These are phyloP conservation scores for Auriscalpium microsporum DNA, from an alignment of 768 basidiomycete species.

Conservation along the genomic window DNA sequence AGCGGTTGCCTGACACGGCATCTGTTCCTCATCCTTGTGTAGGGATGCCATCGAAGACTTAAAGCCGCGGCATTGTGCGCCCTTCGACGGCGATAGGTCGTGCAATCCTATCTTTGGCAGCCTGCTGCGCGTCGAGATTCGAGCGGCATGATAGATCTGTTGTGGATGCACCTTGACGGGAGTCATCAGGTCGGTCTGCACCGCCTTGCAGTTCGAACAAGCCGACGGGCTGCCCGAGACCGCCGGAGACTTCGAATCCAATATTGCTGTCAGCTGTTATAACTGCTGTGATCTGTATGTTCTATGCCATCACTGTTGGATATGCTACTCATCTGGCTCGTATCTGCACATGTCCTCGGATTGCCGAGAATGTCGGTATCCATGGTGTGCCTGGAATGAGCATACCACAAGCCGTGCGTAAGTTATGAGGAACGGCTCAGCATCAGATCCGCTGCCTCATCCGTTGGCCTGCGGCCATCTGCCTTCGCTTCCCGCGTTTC, in stretches of 20 bases:
- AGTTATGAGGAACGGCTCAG: neutral
- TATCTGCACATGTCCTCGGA: neutral
- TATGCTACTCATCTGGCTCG: neutral
- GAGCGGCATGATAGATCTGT: neutral
- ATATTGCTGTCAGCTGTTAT: neutral
- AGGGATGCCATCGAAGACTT: neutral
- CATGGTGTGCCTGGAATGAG: neutral
- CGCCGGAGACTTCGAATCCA: too few species aligned
- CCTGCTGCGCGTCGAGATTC: neutral
- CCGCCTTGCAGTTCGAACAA: neutral
- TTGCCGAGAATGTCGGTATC: neutral
- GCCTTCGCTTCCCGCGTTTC: too few species aligned
- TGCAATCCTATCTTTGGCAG: neutral
- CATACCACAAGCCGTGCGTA: neutral
- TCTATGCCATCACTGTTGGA: neutral
- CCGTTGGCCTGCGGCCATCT: too few species aligned
- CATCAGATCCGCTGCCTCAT: neutral
- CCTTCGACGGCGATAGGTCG: neutral
- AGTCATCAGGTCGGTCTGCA: neutral
- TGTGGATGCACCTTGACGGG: neutral
- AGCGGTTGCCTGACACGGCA: neutral
- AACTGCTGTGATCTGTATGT: neutral
- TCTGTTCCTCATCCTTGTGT: neutral
- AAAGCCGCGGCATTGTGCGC: neutral
- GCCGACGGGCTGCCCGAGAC: neutral